Evolutionary conservation across 768 basidiomycete genomes (phyloP), one percentile per base, ranked within the genome.

Genomic region (Phlegmacium glaucopus): DNA sequence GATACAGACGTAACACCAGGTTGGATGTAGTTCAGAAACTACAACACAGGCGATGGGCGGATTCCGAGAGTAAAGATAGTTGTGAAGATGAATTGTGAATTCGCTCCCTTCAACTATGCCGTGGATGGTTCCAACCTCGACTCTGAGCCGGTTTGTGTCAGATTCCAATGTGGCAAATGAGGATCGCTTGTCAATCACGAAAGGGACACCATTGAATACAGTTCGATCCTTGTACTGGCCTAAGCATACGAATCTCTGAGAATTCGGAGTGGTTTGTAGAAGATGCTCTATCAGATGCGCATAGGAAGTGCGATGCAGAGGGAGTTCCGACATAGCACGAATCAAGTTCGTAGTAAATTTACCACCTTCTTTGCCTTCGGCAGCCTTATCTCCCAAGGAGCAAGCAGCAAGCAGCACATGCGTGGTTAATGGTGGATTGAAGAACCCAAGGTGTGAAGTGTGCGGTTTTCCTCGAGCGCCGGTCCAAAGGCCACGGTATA

Each of bases 21-120:
- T 82, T 4, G 82, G 66, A 43, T 79, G 69, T 4, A 82, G 76
- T 42, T 78, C 75, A 27, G 69, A 67, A 27, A 77, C 80, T 27
- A 74, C 65, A n/a, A 76, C 72, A 29, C 57, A 71, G 18, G 76
- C 78, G 10, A 83, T 62, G 15, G 71, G 47, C 1, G 78, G 76
- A 51, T 86, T 87, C 40, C 68, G 63, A 6, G 83, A 83, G 16
- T 76, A 76, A n/a, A 66, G 66, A 50, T 71, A 71, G 60, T 86
- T 85, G 60, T 86, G 83, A 16, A 72, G 65, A 58, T 86, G 83
- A 16, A 87, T 39, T 34, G 73, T 75, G 50, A 87, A 72, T 51
- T 83, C 79, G 8, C 75, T 82, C 39, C 83, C 85, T 49, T 76
- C 74, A n/a, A 75, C 72, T 15, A 87, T 67, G 1, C 85, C 85